Evolutionary conservation across 1,284 basidiomycete species (phyloP), one percentile per base, ranked within the genome.

Genomic region (Apiotrichum brassicae): DNA sequence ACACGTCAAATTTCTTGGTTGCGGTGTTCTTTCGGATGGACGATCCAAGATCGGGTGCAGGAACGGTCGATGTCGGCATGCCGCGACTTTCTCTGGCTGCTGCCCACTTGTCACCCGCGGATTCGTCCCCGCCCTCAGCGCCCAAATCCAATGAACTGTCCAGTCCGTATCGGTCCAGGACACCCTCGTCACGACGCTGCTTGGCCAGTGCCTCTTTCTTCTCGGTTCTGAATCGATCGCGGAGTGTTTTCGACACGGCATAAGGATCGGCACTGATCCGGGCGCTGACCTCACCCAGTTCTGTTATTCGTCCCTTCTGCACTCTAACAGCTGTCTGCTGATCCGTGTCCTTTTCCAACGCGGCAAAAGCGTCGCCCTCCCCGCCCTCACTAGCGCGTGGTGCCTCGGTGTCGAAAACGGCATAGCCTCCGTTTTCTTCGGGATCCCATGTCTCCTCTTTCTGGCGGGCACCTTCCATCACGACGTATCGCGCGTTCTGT

Each of bases 401-500:
- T 41, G 66, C 68, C 45, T 91, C 84, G 11, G 85, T 85, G 60
- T 90, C 87, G 26, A 37, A 43, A 26, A 92, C 77, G n/a, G 87
- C 87, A 61, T 82, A 88, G 0, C 91, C 91, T 4, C 94, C 94
- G 52, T 95, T 86, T 71, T 95, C 91, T 62, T 85, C 90, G 0
- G 93, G 91, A 69, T 97, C 81, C 95, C 94, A 97, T 28, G 95
- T 90, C 62, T 92, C 86, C 41, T 89, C 83, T 72, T 98, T 92
- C 71, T 87, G 84, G 51, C 85, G 78, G 11, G 92, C 94, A 7
- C 95, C 95, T 23, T 84, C 85, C 3, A 81, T 79, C 1, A 97
- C 91, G n/a, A 94, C 83, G 68, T 98, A 98, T 19, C 85, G 81
- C 0, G 94, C 92, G 63, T 97, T 95, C 90, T 95, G 61, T 0